These are phyloP conservation scores for Paramecium caudatum DNA, from an alignment of 73 alveolate genomes.

Conservation along the genomic window DNA sequence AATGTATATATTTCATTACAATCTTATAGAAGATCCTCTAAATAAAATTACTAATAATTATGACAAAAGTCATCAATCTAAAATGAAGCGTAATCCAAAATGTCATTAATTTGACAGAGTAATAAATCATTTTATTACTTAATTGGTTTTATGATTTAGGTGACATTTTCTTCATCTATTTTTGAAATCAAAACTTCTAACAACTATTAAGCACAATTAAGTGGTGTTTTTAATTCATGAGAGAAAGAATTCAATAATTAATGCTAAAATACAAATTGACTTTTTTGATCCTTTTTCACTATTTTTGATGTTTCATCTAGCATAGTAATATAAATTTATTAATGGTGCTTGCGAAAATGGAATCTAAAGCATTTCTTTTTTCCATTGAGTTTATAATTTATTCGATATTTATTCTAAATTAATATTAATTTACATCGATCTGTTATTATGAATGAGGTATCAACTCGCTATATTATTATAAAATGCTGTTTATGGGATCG, in stretches of 20 bases:
- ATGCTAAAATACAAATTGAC: constrained; percentile 1
- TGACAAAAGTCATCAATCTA: neutral
- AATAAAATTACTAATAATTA: neutral
- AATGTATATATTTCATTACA: neutral
- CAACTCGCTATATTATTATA: neutral
- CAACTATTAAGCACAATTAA: constrained; percentile 17
- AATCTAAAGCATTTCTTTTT: constrained; percentile 18
- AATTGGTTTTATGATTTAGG: neutral
- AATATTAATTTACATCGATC: constrained; percentile 21
- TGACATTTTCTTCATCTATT: neutral
- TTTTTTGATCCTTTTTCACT: neutral
- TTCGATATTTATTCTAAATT: constrained; percentile 24
- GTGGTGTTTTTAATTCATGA: constrained; percentile 63
- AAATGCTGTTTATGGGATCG: constrained; percentile 26
- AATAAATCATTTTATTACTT: neutral
- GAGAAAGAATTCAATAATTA: constrained; percentile 31
- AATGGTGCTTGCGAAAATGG: neutral
- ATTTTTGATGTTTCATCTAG: constrained; percentile 10
- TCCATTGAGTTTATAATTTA: neutral
- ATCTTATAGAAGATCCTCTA: constrained; percentile 2
- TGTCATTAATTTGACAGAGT: constrained; percentile 44
- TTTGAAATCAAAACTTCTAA: constrained; percentile 18
- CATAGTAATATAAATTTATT: neutral
- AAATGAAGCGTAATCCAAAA: constrained; percentile 52
- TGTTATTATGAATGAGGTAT: constrained; percentile 23